Evolutionary conservation across 257 asterid species (phyloP), one percentile per base, ranked within the genome.

Genomic region (Eucommia ulmoides): DNA sequence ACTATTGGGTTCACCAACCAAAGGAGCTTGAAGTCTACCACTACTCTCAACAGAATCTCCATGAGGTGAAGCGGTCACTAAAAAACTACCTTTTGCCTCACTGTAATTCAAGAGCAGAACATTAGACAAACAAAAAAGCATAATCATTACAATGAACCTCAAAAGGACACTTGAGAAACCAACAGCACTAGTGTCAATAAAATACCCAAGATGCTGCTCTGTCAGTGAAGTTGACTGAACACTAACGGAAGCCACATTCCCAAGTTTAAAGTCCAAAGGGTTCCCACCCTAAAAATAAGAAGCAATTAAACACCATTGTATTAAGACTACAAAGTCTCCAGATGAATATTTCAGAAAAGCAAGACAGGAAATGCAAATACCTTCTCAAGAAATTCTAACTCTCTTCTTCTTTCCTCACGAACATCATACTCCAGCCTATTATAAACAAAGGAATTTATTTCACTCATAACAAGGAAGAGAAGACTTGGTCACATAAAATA

Each of bases 41-140:
- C 91, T 78, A 74, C 97, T 87, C 74, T 87, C 94, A 52, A 79
- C 76, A 33, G 97, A 83, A 72, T 87, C 97, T 41, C 94, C 93
- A 73, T 68, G 88, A 69, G 93, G 82, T 53, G 94, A 86, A 44
- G 82, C 75, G 23, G 89, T 67, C 65, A 74, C 56, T 57, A 85
- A 83, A 74, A 76, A 76, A 69, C 97, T 83, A 48, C 88, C 93
- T 76, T 83, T 87, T 60, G 85, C 91, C 65, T 78, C 93, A 62
- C 97, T 83, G 63, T 35, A 50, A 42, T 16, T 6, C 48, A 10
- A 42, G n/a, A 42, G 15, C 45, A 52, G 51, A 50, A 46, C 48
- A 62, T 42, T 50, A 71, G 50, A 59, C 47, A 56, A 66, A 49
- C 35, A 26, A 42, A 23, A 22, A 17, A 26, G 33, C 38, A 33